Evolutionary conservation across 345 rosid species (phyloP), one percentile per base, ranked within the genome.

Genomic region (Eucalyptus cloeziana): DNA sequence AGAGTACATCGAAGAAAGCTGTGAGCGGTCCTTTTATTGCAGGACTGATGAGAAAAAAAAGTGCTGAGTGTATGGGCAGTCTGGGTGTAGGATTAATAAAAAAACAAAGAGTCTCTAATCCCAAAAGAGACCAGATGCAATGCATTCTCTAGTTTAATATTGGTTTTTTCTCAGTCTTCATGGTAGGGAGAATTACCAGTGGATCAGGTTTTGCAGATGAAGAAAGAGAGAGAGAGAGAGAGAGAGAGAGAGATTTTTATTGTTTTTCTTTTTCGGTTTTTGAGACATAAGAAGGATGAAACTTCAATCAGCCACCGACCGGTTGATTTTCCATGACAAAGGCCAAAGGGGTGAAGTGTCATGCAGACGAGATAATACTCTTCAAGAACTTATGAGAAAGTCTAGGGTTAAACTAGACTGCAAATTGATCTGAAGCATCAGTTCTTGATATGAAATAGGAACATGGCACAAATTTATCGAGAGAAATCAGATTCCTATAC

Each of bases 61-160:
- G 30, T 31, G 64, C 81, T 88, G 76, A 88, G 88, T 90, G 90
- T 89, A 91, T 91, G 90, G 76, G 93, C 91, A 93, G 94, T 90
- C 89, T 51, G 16, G 83, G 22, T 22, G 10, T 37, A 21, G 83
- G 83, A 21, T 76, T 37, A 37, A 76, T 37, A 76, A 31, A 62
- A 87, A 88, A 51, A 83, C 25, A 52, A 52, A 64, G 89, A 89
- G 69, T 54, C 88, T 88, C 88, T 87, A 94, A 95, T 90, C 92
- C 92, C 92, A 81, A 49, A 49, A 49, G 85, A 79, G 44, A 62
- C 95, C 97, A 94, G 95, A 94, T 94, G 98, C 92, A 90, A 58
- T 91, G 93, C 91, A 93, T 91, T 90, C 67, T 22, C 13, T 90
- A 49, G 86, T 91, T 90, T 69, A 51, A 21, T 89, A 40, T 47